phyloP scores from a whole-genome alignment of 345 rosid genomes.

The Corchorus olitorius region DNA sequence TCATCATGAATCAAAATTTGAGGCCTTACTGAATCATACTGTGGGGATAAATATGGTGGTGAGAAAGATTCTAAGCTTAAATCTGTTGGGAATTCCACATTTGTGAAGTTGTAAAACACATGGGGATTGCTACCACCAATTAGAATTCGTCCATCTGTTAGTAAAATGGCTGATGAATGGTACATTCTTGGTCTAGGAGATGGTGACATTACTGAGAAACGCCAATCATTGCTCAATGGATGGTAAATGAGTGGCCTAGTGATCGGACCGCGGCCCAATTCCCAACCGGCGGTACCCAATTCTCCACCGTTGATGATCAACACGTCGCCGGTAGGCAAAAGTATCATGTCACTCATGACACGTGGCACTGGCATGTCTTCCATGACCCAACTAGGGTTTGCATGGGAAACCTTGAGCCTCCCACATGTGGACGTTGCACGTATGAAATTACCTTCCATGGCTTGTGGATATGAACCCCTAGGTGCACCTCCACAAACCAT shows the following conservation, averaged over 20 bases:
- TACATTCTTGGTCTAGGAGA: constrained; percentile 65
- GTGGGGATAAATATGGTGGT: constrained; percentile 60
- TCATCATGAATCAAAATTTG: constrained; percentile 30
- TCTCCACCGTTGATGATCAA: constrained; percentile 68
- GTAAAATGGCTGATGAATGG: constrained; percentile 69
- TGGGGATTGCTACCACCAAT: constrained; percentile 90
- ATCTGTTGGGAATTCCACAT: constrained; percentile 71
- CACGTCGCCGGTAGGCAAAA: constrained; percentile 71
- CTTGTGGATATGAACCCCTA: constrained; percentile 37
- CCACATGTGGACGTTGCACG: constrained; percentile 69
- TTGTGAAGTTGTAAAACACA: constrained; percentile 54
- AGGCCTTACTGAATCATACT: constrained; percentile 43
- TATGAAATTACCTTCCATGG: constrained; percentile 25
- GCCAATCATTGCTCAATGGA: constrained; percentile 22
- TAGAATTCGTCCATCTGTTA: constrained; percentile 68
- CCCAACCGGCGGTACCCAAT: constrained; percentile 81
- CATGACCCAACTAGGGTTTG: constrained; percentile 63
- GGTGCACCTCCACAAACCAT: constrained; percentile 90
- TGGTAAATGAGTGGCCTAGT: constrained; percentile 63
- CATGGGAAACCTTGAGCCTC: constrained; percentile 47
- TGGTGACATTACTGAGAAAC: constrained; percentile 55
- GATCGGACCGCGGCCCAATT: constrained; percentile 43
- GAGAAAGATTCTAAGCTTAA: constrained; percentile 72
- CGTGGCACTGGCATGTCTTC: constrained; percentile 75
- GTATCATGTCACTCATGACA: constrained; percentile 88